A percentile compares a stretch with the other conserved stretches of the same genome.
These are phyloP conservation scores for Rhizophagus clarus DNA, from an alignment of 192 early-diverging fungal species.

Conservation along the genomic window DNA sequence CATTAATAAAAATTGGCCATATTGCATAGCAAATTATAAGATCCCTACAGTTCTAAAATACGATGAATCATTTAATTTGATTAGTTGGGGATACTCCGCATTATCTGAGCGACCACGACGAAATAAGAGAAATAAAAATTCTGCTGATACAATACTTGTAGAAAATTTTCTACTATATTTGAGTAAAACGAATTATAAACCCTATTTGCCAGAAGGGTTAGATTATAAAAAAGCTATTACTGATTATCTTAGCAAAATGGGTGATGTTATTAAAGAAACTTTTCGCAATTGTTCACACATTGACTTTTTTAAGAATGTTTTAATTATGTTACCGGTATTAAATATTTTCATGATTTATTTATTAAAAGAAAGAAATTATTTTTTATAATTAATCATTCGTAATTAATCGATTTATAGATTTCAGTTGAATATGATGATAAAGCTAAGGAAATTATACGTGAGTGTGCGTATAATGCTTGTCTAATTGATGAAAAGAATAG, in stretches of 20 bases:
- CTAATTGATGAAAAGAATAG: conserved; percentile 24
- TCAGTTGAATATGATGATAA: not conserved
- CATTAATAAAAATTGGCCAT: not conserved
- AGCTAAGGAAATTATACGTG: conserved; percentile 53
- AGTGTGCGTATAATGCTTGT: conserved; percentile 52
- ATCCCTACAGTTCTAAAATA: not conserved
- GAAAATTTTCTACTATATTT: not conserved
- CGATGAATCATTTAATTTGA: not conserved
- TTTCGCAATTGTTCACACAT: not conserved
- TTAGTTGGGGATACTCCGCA: conserved; percentile 2
- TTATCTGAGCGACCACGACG: not conserved
- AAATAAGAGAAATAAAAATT: not conserved
- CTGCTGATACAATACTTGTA: not conserved
- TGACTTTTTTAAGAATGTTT: conserved; percentile 9
- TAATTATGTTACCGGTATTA: not conserved
- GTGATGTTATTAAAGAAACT: not conserved
- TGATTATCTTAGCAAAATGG: not conserved
- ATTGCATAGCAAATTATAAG: not conserved
- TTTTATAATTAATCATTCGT: too few relatives aligned
- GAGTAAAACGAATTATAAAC: not conserved
- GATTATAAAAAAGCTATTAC: not conserved
- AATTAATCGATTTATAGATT: conserved; percentile 34
- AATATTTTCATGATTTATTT: too few relatives aligned
- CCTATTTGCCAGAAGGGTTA: not conserved
- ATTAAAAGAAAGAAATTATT: too few relatives aligned